Conservation (phyloP, 768 basidiomycete species). For the Dioszegia aurantiaca region DNA sequence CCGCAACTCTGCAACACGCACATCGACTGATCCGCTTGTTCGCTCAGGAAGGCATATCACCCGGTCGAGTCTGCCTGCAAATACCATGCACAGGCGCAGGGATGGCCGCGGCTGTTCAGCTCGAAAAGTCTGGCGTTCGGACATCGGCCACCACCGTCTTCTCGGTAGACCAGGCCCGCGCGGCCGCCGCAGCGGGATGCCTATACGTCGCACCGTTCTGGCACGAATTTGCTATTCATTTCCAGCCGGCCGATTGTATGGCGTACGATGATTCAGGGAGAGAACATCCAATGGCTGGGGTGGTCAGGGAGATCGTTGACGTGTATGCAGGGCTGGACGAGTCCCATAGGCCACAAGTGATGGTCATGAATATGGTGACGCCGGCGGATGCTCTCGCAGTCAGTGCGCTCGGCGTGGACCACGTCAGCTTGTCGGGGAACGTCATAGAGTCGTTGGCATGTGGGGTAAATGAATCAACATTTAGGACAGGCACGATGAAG, state of each 20-base stretch:
- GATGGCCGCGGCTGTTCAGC: slow-evolving; percentile 57
- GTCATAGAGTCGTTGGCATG: slow-evolving; percentile 8
- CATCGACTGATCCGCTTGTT: slow-evolving; percentile 20
- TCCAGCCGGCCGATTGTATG: slow-evolving; percentile 7
- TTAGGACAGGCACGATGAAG: not conserved
- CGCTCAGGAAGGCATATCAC: slow-evolving; percentile 23
- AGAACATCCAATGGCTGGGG: slow-evolving; percentile 16
- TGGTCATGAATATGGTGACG: slow-evolving; percentile 10
- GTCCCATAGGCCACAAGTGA: slow-evolving; percentile 1
- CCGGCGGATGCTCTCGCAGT: slow-evolving; percentile 16
- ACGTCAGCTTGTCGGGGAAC: slow-evolving; percentile 12
- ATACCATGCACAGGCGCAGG: slow-evolving; percentile 61
- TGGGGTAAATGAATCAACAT: slow-evolving; percentile 3
- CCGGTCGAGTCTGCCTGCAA: slow-evolving; percentile 56
- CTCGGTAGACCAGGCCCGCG: slow-evolving; percentile 58
- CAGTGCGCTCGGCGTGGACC: slow-evolving; percentile 12
- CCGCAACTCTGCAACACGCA: slow-evolving; percentile 18
- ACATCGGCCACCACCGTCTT: slow-evolving; percentile 61
- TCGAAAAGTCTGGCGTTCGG: slow-evolving; percentile 56
- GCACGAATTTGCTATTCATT: slow-evolving; percentile 47
- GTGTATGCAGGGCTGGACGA: not conserved
- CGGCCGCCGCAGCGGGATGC: slow-evolving; percentile 59
- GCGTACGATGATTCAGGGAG: slow-evolving; percentile 12
- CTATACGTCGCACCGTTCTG: slow-evolving; percentile 60
- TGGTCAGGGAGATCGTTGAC: slow-evolving; percentile 12